Evolutionary conservation across 257 asterid species (phyloP).

Genomic region (Galeopsis tetrahit): DNA sequence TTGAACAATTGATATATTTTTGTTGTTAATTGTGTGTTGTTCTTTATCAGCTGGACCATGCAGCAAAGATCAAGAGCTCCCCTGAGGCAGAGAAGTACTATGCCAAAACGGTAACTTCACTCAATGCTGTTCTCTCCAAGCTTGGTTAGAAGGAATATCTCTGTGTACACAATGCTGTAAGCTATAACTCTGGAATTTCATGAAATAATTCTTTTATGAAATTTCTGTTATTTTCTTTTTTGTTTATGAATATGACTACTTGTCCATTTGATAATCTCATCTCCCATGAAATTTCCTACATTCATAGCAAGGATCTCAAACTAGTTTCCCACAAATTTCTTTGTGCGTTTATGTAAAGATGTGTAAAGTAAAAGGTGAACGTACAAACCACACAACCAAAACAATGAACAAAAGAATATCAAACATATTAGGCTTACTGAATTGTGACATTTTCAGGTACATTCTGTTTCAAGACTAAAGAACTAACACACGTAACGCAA

Average conservation of each 20-base stretch:
- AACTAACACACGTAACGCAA: too few relatives aligned
- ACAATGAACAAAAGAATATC: background rate
- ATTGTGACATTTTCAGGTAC: too few relatives aligned
- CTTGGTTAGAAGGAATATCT: constrained; percentile 57
- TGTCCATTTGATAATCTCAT: background rate
- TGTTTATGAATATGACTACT: background rate
- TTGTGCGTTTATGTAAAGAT: too few relatives aligned
- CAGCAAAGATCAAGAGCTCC: constrained; percentile 85
- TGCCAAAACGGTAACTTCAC: constrained; percentile 65
- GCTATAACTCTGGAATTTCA: background rate
- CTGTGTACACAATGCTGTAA: constrained; percentile 41
- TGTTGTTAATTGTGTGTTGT: background rate
- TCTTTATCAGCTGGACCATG: constrained; percentile 73
- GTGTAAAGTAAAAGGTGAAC: too few relatives aligned
- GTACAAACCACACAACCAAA: background rate
- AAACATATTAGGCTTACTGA: too few relatives aligned
- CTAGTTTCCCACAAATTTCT: too few relatives aligned
- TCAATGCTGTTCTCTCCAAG: constrained; percentile 75
- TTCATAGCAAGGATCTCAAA: too few relatives aligned
- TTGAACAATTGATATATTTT: background rate
- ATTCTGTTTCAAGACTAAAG: too few relatives aligned
- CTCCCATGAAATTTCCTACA: background rate
- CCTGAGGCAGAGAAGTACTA: constrained; percentile 81
- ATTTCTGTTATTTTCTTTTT: background rate
- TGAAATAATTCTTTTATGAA: background rate